Base-by-base conservation (phyloP, 805 yeast species). In the Jamesozyma lodderae region DNA sequence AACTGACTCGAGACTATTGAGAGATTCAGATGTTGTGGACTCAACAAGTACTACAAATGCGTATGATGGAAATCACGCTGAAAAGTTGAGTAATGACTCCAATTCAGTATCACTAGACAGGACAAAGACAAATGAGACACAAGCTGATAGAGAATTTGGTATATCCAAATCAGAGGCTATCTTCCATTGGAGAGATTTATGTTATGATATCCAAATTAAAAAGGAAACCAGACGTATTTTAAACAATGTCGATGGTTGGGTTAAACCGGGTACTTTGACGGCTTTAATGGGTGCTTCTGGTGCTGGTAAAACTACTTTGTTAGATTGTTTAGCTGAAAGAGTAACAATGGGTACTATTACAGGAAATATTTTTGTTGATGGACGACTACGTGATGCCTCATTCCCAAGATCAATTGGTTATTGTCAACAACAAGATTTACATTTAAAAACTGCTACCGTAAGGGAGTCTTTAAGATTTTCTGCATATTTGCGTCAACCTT, bases 241-340 rank as follows among this genome's bases (percentile, higher is more conserved):
- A 53, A 67, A 68, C 43, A 70, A 73, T 43, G 83, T 82, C 41
- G 84, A 79, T 54, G 92, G 90, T 35, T 81, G 84, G 82, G 87
- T 81, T 31, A 79, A 79, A 53, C 88, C 88, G 8, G 88, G 88
- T 46, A 80, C 86, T 33, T 63, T 82, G 53, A 82, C 90, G 36
- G 92, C 90, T 4, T 60, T 77, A 37, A 76, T 77, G 81, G 84
- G 86, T 49, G 78, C 80, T 15, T 77, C 86, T 29, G 87, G 87
- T 63, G 87, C 88, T 42, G 88, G 88, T 68, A 80, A 80, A 55
- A 81, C 88, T n/a, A 80, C 87, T 5, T 64, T 80, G 41, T 64
- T 80, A 47, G 81, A 80, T 63, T 77, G 79, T 51, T 66, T 81
- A 49, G 80, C 85, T 25, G 79, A 77, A 49, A 72, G 87, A 59